Percentiles rank a stretch among this genome's conserved stretches.
phyloP scores from a whole-genome alignment of 768 basidiomycete genomes.

The Russula foetens region DNA sequence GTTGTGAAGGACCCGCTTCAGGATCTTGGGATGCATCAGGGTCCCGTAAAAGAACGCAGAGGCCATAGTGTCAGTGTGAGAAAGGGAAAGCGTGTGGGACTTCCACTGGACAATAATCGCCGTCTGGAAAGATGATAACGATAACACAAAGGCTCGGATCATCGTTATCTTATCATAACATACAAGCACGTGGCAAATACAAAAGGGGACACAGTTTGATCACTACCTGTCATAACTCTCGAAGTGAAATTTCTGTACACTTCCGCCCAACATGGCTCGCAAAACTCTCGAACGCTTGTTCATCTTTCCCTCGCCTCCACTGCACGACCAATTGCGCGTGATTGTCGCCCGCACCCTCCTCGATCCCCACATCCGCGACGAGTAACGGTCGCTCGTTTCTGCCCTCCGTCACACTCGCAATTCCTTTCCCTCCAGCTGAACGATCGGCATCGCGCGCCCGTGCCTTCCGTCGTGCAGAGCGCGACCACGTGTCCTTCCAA shows the following conservation, averaged over 20 bases:
- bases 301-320: conserved; percentile 57
- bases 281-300: conserved; percentile 57
- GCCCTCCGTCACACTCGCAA: too few relatives aligned
- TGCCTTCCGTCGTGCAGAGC: conserved; percentile 47
- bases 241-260: too few relatives aligned
- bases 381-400: not conserved
- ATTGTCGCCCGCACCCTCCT: not conserved
- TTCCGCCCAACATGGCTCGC: conserved; percentile 55
- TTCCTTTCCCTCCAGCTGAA: not conserved
- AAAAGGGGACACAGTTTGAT: too few relatives aligned
- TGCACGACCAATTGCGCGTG: conserved; percentile 35
- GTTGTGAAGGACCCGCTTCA: conserved; percentile 67
- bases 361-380: conserved; percentile 24
- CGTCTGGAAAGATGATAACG: too few relatives aligned
- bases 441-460: not conserved
- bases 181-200: too few relatives aligned
- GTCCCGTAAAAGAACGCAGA: conserved; percentile 86
- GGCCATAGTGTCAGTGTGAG: conserved; percentile 22
- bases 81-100: not conserved
- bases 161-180: too few relatives aligned
- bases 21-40: conserved; percentile 78
- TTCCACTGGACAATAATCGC: too few relatives aligned
- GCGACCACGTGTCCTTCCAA: conserved; percentile 54
- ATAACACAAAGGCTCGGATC: too few relatives aligned
- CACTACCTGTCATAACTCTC: too few relatives aligned